phyloP scores from a whole-genome alignment of 1,139 yeast genomes.

The Geotrichum histeridarum region DNA sequence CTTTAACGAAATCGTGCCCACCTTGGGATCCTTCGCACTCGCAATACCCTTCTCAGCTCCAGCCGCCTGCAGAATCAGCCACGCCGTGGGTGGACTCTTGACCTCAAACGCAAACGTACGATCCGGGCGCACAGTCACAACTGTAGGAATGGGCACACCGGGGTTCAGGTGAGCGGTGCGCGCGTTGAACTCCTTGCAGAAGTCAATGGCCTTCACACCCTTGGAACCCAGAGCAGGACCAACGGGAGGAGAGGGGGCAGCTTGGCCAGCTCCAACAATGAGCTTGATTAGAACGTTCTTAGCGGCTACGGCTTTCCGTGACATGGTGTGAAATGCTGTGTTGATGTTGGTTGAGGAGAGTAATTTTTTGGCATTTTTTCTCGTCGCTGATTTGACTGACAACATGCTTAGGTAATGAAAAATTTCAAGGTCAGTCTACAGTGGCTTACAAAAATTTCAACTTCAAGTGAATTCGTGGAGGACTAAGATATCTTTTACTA shows the following conservation, averaged over 20 bases:
- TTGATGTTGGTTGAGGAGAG: constrained; percentile 1
- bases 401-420: background rate
- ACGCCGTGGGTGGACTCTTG: constrained; percentile 90
- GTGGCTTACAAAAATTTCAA: background rate
- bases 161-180: constrained; percentile 82
- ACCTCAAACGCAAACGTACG: constrained; percentile 79
- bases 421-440: background rate
- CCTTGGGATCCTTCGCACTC: constrained; percentile 50
- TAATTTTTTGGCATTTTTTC: constrained; percentile 1
- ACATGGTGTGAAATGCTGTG: constrained; percentile 9
- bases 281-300: constrained; percentile 66
- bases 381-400: constrained; percentile 2
- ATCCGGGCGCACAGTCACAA: constrained; percentile 85
- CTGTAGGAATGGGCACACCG: constrained; percentile 85
- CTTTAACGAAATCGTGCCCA: constrained; percentile 75
- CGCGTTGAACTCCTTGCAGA: constrained; percentile 97
- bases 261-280: constrained; percentile 97
- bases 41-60: constrained; percentile 76
- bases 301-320: constrained; percentile 23
- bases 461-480: background rate
- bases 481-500: background rate
- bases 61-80: constrained; percentile 78
- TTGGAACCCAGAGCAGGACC: constrained; percentile 98
- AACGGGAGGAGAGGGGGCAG: constrained; percentile 98
- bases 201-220: constrained; percentile 97